These are phyloP conservation scores for Phoma sp. DNA, from an alignment of 2,329 filamentous ascomycete genomes.

Conservation along the genomic window DNA sequence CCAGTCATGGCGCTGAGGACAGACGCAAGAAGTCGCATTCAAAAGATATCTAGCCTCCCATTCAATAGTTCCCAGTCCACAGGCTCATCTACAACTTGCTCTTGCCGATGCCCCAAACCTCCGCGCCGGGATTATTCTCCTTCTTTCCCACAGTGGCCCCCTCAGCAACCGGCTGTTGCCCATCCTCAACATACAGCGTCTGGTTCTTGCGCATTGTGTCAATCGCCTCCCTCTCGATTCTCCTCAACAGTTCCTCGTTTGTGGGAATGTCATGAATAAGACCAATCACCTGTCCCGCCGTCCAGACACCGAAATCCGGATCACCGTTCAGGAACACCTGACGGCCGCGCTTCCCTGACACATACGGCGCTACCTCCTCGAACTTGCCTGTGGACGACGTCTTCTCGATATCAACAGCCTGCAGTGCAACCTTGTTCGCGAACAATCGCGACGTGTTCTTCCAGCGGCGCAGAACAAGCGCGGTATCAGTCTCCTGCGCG, in stretches of 20 bases:
- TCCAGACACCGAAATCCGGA: conserved; percentile 94
- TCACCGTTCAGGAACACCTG: conserved; percentile 94
- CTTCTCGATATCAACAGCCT: conserved; percentile 81
- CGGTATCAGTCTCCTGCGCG: conserved; percentile 88
- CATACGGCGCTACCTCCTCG: conserved; percentile 80
- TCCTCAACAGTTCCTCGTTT: conserved; percentile 52
- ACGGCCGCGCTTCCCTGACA: conserved; percentile 88
- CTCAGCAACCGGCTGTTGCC: conserved; percentile 27
- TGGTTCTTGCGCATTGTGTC: conserved; percentile 49
- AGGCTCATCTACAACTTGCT: conserved; percentile 46
- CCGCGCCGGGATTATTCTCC: conserved; percentile 49
- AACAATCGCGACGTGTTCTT: conserved; percentile 89
- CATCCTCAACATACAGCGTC: conserved; percentile 43
- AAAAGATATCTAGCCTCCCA: too few species aligned
- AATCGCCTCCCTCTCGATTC: conserved; percentile 55
- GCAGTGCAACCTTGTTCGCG: conserved; percentile 84
- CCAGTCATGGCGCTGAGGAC: too few species aligned
- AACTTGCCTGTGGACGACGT: conserved; percentile 88
- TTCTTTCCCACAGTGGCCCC: conserved; percentile 37
- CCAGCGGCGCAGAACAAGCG: conserved; percentile 87
- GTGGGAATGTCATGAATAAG: conserved; percentile 60
- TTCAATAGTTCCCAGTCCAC: too few species aligned
- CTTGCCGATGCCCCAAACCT: conserved; percentile 52
- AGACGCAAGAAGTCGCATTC: too few species aligned
- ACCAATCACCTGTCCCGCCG: conserved; percentile 88